A percentile compares a stretch with the other conserved stretches of the same genome.
Evolutionary conservation across 306 rosid genomes (phyloP).

Genomic region (Cicer bijugum): DNA sequence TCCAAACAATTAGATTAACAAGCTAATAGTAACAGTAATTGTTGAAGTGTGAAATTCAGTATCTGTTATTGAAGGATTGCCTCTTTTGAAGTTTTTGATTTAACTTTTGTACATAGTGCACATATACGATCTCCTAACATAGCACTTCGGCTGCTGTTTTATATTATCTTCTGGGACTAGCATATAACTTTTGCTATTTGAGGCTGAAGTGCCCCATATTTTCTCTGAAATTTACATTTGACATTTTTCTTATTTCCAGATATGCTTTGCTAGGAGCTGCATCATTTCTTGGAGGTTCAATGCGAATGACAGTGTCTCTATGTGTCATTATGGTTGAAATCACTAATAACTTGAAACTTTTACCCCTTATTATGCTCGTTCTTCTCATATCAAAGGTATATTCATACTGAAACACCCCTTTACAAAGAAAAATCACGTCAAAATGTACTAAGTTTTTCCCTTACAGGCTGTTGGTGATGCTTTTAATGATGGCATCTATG

Average conservation of each 20-base stretch:
- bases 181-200: conserved; percentile 14
- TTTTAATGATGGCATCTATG: conserved; percentile 81
- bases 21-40: not conserved
- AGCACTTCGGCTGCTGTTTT: not conserved
- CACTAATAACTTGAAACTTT: conserved; percentile 81
- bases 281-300: conserved; percentile 98
- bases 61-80: not conserved
- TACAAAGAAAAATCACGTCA: conserved; percentile 11
- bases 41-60: too few species aligned
- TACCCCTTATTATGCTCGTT: conserved; percentile 96
- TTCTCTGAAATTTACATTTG: conserved; percentile 41
- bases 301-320: conserved; percentile 94
- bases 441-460: conserved; percentile 37
- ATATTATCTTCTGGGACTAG: not conserved
- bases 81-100: not conserved
- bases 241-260: conserved; percentile 60
- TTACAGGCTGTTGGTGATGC: conserved; percentile 88
- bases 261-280: conserved; percentile 99
- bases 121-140: not conserved
- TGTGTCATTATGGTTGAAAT: conserved; percentile 99
- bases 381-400: conserved; percentile 95
- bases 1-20: not conserved
- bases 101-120: conserved; percentile 4
- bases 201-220: conserved; percentile 25
- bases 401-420: conserved; percentile 32